Evolutionary conservation across 345 rosid species (phyloP).

Genomic region (Salix suchowensis): DNA sequence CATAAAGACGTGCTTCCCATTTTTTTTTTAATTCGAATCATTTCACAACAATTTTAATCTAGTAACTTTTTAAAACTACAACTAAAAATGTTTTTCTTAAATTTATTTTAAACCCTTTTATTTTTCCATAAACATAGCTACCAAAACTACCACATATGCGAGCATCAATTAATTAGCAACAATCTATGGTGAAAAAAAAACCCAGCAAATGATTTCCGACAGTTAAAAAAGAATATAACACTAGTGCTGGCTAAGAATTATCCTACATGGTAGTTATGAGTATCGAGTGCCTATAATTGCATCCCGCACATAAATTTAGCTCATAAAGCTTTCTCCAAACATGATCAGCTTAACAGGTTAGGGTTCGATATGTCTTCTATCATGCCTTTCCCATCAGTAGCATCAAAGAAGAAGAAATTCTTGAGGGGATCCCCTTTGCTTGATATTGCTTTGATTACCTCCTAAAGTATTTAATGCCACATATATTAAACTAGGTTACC

Average conservation of each 20-base stretch:
- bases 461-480: slow-evolving; percentile 39
- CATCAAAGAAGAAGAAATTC: slow-evolving; percentile 90
- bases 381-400: slow-evolving; percentile 78
- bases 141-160: no score
- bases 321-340: background rate
- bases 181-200: background rate
- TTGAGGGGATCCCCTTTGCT: slow-evolving; percentile 85
- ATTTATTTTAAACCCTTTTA: no score
- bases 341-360: slow-evolving; percentile 12
- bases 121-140: no score
- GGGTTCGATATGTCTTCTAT: slow-evolving; percentile 66
- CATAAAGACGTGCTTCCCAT: no score
- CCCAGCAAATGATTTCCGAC: background rate
- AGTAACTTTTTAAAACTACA: no score
- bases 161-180: background rate
- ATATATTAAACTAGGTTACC: background rate
- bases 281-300: background rate
- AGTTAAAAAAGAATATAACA: background rate
- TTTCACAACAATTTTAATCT: no score
- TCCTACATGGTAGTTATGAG: background rate
- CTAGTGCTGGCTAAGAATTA: background rate
- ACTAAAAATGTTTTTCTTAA: no score
- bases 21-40: no score
- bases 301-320: background rate
- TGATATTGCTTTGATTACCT: slow-evolving; percentile 85